Base-by-base conservation (phyloP, 176 grass and related monocot species). In the Chloris gayana region DNA sequence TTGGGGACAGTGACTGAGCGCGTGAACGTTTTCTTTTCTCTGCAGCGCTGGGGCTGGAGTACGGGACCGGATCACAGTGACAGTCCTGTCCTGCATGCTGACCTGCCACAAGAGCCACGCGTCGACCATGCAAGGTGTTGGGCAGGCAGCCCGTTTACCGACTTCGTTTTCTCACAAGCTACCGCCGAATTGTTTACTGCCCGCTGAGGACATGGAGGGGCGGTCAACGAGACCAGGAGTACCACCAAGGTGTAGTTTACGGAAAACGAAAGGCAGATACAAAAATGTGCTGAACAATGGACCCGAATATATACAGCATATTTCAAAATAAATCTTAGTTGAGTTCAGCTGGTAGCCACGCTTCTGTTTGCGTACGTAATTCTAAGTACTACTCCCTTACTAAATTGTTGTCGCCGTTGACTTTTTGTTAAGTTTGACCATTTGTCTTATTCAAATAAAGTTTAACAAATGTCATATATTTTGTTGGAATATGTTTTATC, bases 91-190 rank as follows among this genome's bases (percentile, higher is more conserved):
- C 7, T 14, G 61, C 37, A 49, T 75, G 70, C 77, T 85, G 74
- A 76, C 66, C 29, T 31, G 72, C 27, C 67, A 60, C 46, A 22
- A 6, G 9, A 21, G 47, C 30, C 87, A 85, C 77, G 87, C 78
- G 87, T 85, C 87, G 31, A 30, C n/a, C 87, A 89, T 85, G 87
- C 87, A 89, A 35, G 30, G 57, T 73, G 78, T 65, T 37, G 65
- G 27, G 71, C 82, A 34, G 77, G 34, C 57, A 53, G 25, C 11
- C 6, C 18, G 67, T 66, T 77, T 38, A 71, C 78, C 72, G 39
- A 30, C 65, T 60, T 37, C 56, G 25, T 31, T 74, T 59, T 74
- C 60, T 19, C n/a, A 21, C 46, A 67, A 38, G 67, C 46, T 78
- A 59, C 70, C 18, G 31, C 27, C 9, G 7, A 62, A 72, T 83